Base-by-base conservation (phyloP, 129 eudicot species). In the Mikania micrantha region DNA sequence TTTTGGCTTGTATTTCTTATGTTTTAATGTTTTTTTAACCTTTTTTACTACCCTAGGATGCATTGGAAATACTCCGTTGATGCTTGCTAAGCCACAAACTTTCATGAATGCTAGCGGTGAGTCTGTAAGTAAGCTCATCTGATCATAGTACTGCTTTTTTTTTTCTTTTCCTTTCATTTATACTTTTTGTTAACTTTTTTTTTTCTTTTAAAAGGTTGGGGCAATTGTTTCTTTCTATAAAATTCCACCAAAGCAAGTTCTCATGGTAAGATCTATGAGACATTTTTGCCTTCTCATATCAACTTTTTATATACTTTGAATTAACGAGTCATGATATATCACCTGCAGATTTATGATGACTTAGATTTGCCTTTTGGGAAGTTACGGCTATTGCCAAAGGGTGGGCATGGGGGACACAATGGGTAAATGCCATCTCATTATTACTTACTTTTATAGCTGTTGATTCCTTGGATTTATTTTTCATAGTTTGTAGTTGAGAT, bases 331-430 rank as follows among this genome's bases (percentile, higher is more conserved):
- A 66, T 64, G 22, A 70, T 49, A 1, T 39, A 32, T 64, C 50
- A 35, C 47, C 36, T 75, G 52, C 84, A 93, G 98, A 83, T 88
- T 39, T 93, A 66, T 73, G 98, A 93, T 62, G 98, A 93, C 76
- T 52, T 91, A 64, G 98, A 91, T 88, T 79, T 91, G 61, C 98
- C 98, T 22, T 91, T 91, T 41, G 91, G 87, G 31, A 91, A 82
- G 87, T 75, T 91, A 75, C 81, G 96, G 41, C 62, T 91, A 28
- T 78, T 91, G 77, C 98, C 98, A 17, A 91, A 88, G 80, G 98
- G 98, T 74, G 98, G 98, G 66, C 96, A 91, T 29, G 98, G 98
- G 57, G 98, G 98, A 68, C 98, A 91, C 78, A 91, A 91, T 52
- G 98, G 98, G 98, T 91, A 88, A 49, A 25, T 63, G 38, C 4